Evolutionary conservation across 176 grass and related monocot genomes (phyloP).

Genomic region (Carex scoparia): DNA sequence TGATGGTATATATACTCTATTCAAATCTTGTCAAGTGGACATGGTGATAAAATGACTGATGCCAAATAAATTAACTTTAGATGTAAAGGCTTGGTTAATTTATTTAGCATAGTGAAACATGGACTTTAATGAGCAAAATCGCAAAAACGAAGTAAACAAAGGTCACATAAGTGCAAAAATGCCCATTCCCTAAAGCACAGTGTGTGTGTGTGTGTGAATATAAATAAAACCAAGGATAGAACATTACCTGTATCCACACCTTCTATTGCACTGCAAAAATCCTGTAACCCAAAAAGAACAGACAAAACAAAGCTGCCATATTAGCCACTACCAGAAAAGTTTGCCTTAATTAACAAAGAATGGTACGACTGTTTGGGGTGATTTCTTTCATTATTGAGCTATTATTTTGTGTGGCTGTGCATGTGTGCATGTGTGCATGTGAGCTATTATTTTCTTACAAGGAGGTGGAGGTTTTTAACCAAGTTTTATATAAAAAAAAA

Average conservation of each 20-base stretch:
- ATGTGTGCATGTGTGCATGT: background rate
- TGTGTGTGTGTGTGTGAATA: too few relatives aligned
- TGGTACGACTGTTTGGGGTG: background rate
- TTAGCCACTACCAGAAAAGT: background rate
- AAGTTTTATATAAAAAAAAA: background rate
- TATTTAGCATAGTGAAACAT: too few relatives aligned
- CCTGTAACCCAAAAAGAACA: slow-evolving; percentile 45
- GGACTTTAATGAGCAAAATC: too few relatives aligned
- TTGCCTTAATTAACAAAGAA: background rate
- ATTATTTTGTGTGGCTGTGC: background rate
- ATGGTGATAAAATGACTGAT: background rate
- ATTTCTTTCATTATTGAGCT: background rate
- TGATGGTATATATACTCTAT: background rate
- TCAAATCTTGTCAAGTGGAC: background rate
- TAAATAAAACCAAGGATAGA: background rate
- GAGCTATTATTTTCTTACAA: background rate
- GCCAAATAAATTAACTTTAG: background rate
- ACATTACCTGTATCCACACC: slow-evolving; percentile 73
- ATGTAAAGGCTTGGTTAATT: background rate
- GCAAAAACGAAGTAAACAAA: too few relatives aligned
- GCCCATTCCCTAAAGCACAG: too few relatives aligned
- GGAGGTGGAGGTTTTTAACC: background rate
- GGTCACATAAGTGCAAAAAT: too few relatives aligned
- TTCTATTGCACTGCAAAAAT: slow-evolving; percentile 82
- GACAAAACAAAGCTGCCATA: background rate